phyloP scores from a whole-genome alignment of 1,284 basidiomycete species.

The Microbotryomycetes sp. region DNA sequence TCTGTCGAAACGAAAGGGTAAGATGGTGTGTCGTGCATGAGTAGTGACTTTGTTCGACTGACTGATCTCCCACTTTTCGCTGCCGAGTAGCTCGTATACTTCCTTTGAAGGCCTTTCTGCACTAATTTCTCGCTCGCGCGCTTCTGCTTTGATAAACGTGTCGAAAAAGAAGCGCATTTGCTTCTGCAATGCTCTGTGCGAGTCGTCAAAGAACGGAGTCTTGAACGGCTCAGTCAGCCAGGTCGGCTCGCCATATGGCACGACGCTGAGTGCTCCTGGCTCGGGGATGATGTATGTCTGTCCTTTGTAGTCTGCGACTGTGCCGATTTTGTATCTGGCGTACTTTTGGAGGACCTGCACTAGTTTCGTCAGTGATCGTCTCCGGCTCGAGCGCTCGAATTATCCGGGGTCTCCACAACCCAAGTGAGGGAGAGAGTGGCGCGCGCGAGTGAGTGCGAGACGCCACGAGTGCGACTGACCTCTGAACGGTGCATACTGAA shows the following conservation, averaged over 20 bases:
- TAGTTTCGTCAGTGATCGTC: too few relatives aligned
- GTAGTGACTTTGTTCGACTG: background rate
- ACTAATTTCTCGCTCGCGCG: constrained; percentile 31
- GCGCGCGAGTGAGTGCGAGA: too few relatives aligned
- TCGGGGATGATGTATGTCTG: constrained; percentile 20
- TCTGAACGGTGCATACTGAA: constrained; percentile 25
- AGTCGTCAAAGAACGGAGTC: constrained; percentile 21
- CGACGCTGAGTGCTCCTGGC: constrained; percentile 3
- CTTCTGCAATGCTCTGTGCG: constrained; percentile 18
- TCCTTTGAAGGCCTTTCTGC: constrained; percentile 35
- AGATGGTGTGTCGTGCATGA: background rate
- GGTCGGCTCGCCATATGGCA: constrained; percentile 22
- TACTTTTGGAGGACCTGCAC: constrained; percentile 17
- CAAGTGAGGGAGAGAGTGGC: too few relatives aligned
- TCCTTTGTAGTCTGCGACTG: constrained; percentile 11
- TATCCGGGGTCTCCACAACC: too few relatives aligned
- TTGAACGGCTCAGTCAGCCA: constrained; percentile 24
- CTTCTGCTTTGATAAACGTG: constrained; percentile 20
- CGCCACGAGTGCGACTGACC: background rate
- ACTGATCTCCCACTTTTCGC: constrained; percentile 17
- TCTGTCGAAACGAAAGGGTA: background rate
- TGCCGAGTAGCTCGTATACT: constrained; percentile 35
- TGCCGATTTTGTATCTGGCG: constrained; percentile 14
- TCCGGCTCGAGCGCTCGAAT: too few relatives aligned
- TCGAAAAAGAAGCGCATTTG: constrained; percentile 20